Conservation (phyloP, 805 yeast genomes). For the Candida manassasensis region DNA sequence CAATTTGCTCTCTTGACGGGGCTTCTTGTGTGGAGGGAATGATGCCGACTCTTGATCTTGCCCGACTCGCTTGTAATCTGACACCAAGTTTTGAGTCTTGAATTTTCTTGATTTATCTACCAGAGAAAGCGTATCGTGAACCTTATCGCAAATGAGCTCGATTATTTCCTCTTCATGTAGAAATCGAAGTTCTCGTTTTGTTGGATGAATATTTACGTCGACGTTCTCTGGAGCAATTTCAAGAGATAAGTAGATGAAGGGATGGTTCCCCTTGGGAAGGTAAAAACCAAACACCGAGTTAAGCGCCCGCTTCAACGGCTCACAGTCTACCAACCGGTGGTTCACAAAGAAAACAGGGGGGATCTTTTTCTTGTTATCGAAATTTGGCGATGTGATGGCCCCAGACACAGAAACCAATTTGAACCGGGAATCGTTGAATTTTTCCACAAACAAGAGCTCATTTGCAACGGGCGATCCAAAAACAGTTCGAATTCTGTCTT, state of each 20-base stretch:
- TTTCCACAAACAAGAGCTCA: conserved; percentile 50
- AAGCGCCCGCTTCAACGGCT: conserved; percentile 70
- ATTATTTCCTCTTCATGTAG: conserved; percentile 82
- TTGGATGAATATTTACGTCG: conserved; percentile 95
- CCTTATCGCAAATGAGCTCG: conserved; percentile 45
- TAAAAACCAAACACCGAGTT: conserved; percentile 55
- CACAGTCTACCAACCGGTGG: conserved; percentile 75
- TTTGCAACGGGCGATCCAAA: conserved; percentile 68
- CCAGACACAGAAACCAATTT: conserved; percentile 59
- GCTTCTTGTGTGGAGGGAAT: conserved; percentile 17
- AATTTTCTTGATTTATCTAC: conserved; percentile 68
- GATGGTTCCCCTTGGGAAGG: conserved; percentile 70
- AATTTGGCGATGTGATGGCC: conserved; percentile 67
- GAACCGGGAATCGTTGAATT: conserved; percentile 9
- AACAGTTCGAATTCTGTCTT: conserved; percentile 68
- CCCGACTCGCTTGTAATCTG: conserved; percentile 12
- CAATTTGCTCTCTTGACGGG: conserved; percentile 57
- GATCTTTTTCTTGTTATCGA: conserved; percentile 56
- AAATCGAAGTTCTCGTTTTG: conserved; percentile 87
- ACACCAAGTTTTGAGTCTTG: conserved; percentile 51
- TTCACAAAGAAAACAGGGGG: conserved; percentile 82
- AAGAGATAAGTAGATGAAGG: conserved; percentile 76
- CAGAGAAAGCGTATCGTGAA: conserved; percentile 48
- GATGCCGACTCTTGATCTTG: conserved; percentile 9
- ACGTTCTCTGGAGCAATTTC: conserved; percentile 61